Evolutionary conservation across 1,139 yeast genomes (phyloP).

Genomic region (Geotrichum siamense): DNA sequence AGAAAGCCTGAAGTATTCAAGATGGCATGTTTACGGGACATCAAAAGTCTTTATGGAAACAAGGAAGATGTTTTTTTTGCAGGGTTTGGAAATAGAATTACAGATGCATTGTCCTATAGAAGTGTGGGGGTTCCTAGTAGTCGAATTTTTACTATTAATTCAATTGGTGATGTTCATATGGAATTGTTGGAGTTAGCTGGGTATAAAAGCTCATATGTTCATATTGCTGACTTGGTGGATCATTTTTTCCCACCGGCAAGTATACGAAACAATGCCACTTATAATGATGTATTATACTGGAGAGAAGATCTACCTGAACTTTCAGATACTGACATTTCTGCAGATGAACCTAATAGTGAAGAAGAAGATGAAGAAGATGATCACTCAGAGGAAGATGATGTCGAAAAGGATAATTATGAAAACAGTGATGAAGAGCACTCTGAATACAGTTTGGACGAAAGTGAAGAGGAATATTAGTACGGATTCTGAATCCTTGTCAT

Average conservation of each 20-base stretch:
- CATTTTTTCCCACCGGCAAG: constrained; percentile 84
- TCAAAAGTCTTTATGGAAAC: constrained; percentile 50
- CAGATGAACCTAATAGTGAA: constrained; percentile 20
- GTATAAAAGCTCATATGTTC: constrained; percentile 76
- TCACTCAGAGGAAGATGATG: constrained; percentile 20
- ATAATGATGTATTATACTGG: constrained; percentile 8
- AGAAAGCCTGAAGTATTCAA: constrained; percentile 96
- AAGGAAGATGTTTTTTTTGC: constrained; percentile 79
- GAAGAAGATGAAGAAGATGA: constrained; percentile 25
- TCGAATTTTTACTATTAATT: constrained; percentile 89
- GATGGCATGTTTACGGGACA: constrained; percentile 92
- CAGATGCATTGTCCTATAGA: constrained; percentile 93
- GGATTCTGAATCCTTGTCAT: no score
- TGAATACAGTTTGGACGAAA: constrained; percentile 7
- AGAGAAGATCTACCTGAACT: constrained; percentile 6
- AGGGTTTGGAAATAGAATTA: constrained; percentile 94
- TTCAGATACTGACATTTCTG: constrained; percentile 14
- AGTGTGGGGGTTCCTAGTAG: constrained; percentile 93
- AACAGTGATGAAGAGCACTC: constrained; percentile 18
- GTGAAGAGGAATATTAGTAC: constrained; percentile 3
- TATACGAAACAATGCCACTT: constrained; percentile 2
- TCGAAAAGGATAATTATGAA: constrained; percentile 18
- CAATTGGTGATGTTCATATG: constrained; percentile 97
- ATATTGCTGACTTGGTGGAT: constrained; percentile 90
- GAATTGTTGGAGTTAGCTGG: constrained; percentile 93